Percentiles rank a stretch among this genome's conserved stretches.
Evolutionary conservation across 805 yeast genomes (phyloP).

Genomic region (Dipodascus albidus): DNA sequence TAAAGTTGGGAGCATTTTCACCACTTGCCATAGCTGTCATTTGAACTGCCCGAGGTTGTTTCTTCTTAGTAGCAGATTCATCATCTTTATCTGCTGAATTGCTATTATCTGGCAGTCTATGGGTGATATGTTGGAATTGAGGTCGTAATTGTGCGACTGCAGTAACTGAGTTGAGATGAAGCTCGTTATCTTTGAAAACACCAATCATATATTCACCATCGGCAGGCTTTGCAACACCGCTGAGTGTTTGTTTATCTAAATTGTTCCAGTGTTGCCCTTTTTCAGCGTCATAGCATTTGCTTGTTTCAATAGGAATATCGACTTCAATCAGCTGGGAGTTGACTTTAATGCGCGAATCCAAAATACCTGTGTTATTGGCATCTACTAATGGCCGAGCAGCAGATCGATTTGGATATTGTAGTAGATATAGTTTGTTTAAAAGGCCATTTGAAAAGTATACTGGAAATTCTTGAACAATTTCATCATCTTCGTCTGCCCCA

Average conservation of each 20-base stretch:
- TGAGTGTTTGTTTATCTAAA: conserved; percentile 47
- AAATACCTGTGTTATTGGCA: conserved; percentile 27
- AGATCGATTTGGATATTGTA: conserved; percentile 56
- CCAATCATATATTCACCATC: conserved; percentile 28
- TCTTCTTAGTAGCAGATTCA: conserved; percentile 30
- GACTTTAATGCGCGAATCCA: conserved; percentile 46
- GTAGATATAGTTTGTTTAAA: conserved; percentile 28
- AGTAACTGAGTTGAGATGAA: conserved; percentile 55
- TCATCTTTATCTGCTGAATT: conserved; percentile 23
- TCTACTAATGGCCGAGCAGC: conserved; percentile 30
- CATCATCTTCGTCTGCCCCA: conserved; percentile 36
- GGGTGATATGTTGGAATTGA: conserved; percentile 68
- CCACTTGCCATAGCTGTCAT: conserved; percentile 59
- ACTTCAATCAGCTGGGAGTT: conserved; percentile 57
- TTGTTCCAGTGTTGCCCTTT: conserved; percentile 57
- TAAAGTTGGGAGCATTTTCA: conserved; percentile 48
- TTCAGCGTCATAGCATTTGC: conserved; percentile 51
- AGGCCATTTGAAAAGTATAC: conserved; percentile 31
- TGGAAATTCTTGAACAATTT: conserved; percentile 51
- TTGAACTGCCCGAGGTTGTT: conserved; percentile 53
- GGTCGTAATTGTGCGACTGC: conserved; percentile 73
- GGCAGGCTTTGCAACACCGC: conserved; percentile 46
- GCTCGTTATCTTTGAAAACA: conserved; percentile 33
- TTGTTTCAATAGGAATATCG: conserved; percentile 62
- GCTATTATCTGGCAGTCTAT: conserved; percentile 32